Evolutionary conservation across 805 yeast species (phyloP), one percentile per base, ranked within the genome.

Genomic region (Ogataea kodamae): DNA sequence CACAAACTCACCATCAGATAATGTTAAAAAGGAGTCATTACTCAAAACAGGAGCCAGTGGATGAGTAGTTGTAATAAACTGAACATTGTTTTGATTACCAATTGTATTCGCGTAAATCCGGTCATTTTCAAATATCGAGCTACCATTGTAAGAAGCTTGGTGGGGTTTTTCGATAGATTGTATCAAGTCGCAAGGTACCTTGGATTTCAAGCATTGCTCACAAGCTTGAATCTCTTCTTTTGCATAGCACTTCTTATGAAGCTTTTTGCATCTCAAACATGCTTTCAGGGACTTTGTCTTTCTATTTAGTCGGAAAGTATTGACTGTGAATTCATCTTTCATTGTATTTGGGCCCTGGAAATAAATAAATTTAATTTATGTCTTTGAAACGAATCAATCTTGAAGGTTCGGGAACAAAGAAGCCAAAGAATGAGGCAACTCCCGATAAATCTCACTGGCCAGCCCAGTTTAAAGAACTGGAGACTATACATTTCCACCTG

Each of bases 401-500:
- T 22, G 37, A 36, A 8, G 28, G 25, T 12, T 25, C 22, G n/a
- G 30, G 29, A 13, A n/a, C 30, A 22, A 43, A 33, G 25, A 34
- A 17, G 18, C 18, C n/a, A 6, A 27, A 30, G 16, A 9, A 15
- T n/a, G 28, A 20, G 2, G 24, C 14, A 4, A 31, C 13, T 5
- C 16, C 23, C 14, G 27, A 25, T n/a, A 43, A 37, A 18, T 32
- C 27, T 3, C 29, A 37, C 4, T 52, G 63, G 57, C 59, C 65
- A 4, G 44, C 40, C 4, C 43, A 40, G 12, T 61, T 71, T 18
- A 48, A 55, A 37, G 72, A 70, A 32, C 53, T 76, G 10, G 68
- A 65, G 28, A 55, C 57, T 15, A 65, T 75, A 9, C 77, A 74
- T 45, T 72, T 70, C 49, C 55, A 76, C 39, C 47, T 76, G 31